A percentile compares a stretch with the other conserved stretches of the same genome.
Conservation (phyloP, 1,139 yeast species). For the Lodderomyces theae region DNA sequence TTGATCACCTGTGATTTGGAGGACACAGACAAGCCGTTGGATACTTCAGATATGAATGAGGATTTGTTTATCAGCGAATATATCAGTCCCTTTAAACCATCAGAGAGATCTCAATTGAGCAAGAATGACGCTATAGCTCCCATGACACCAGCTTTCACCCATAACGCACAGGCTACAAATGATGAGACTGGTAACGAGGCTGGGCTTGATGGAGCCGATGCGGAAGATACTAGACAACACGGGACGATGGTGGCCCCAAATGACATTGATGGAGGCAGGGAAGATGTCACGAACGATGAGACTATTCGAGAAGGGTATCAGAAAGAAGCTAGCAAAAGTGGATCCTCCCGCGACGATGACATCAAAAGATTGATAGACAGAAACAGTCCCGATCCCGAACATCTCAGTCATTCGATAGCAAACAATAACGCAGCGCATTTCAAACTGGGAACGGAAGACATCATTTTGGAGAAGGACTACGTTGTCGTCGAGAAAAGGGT, state of each 20-base stretch:
- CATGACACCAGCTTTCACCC: neutral
- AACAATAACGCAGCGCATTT: slow-evolving; percentile 13
- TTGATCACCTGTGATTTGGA: slow-evolving; percentile 47
- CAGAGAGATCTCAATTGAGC: slow-evolving; percentile 18
- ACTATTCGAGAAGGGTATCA: slow-evolving; percentile 1
- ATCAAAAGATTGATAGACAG: slow-evolving; percentile 43
- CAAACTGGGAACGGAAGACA: slow-evolving; percentile 35
- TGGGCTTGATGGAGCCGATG: neutral
- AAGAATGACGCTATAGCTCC: slow-evolving; percentile 3
- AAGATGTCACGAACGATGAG: neutral
- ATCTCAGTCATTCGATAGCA: slow-evolving; percentile 19
- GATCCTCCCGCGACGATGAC: slow-evolving; percentile 38
- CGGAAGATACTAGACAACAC: neutral
- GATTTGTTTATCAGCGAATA: slow-evolving; percentile 84
- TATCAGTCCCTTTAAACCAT: slow-evolving; percentile 38
- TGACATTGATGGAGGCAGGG: too few species aligned
- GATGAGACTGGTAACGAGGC: neutral
- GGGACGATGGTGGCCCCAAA: neutral
- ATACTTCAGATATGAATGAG: slow-evolving; percentile 69
- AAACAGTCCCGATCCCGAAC: slow-evolving; percentile 44
- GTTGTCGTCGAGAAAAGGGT: slow-evolving; percentile 93
- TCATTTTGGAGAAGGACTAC: slow-evolving; percentile 71
- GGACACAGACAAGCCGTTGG: slow-evolving; percentile 55
- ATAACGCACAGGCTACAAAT: neutral
- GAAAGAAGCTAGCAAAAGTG: slow-evolving; percentile 11